Conservation (phyloP, 2,329 filamentous ascomycete species). For the Samsoniella hepiali region DNA sequence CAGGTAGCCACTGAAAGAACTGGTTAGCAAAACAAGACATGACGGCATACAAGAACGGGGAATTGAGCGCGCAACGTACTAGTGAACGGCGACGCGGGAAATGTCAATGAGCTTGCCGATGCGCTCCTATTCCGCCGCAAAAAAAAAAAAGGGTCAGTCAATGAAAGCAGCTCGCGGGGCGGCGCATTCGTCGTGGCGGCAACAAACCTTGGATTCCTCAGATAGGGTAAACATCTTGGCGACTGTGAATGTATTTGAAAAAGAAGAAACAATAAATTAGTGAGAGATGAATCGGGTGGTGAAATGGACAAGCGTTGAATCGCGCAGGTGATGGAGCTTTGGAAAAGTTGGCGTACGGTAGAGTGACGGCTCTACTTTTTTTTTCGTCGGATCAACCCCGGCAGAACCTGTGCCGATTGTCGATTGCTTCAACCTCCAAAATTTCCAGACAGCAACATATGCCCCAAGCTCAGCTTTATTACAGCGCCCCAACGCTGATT, state of each 20-base stretch:
- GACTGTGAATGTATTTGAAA: not conserved
- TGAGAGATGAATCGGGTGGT: not conserved
- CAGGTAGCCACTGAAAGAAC: constrained; percentile 73
- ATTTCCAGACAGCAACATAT: constrained; percentile 6
- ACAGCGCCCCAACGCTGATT: not conserved
- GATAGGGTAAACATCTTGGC: constrained; percentile 67
- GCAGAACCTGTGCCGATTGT: not conserved
- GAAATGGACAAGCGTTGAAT: not conserved
- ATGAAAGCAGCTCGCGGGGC: not conserved
- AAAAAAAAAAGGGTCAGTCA: constrained; percentile 17
- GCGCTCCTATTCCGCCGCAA: constrained; percentile 68
- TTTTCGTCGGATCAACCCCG: constrained; percentile 15
- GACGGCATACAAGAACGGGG: not conserved
- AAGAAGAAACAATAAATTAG: not conserved
- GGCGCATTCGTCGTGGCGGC: not conserved
- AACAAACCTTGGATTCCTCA: constrained; percentile 88
- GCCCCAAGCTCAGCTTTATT: not conserved
- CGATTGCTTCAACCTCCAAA: constrained; percentile 5
- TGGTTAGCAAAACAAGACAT: constrained; percentile 33
- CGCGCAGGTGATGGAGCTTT: not conserved
- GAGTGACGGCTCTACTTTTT: constrained; percentile 12
- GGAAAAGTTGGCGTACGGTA: constrained; percentile 6
- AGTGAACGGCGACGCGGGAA: constrained; percentile 90
- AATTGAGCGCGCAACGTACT: constrained; percentile 55
- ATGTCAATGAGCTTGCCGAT: constrained; percentile 96